Percentiles rank a stretch among this genome's conserved stretches.
Conservation (phyloP, 305 asterid species). For the Petunia hybrid region DNA sequence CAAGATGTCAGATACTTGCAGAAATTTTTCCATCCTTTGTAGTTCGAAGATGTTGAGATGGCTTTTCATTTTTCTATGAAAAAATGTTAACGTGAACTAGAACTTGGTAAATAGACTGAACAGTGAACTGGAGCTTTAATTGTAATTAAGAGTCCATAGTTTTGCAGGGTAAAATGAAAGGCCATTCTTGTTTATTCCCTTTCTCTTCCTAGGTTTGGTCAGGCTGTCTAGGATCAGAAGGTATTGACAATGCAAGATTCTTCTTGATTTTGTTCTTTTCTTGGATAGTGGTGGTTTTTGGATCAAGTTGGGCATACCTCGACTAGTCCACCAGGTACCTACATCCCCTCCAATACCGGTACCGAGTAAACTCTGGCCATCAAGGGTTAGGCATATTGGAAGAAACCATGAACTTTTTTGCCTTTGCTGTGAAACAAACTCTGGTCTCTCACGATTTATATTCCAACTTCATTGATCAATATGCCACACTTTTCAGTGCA, state of each 20-base stretch:
- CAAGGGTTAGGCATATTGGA: background rate
- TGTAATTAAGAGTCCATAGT: background rate
- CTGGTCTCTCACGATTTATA: no score
- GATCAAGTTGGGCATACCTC: background rate
- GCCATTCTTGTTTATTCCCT: background rate
- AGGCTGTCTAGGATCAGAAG: background rate
- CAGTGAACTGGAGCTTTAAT: background rate
- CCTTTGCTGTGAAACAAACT: background rate
- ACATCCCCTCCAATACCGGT: background rate
- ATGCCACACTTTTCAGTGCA: background rate
- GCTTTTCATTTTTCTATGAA: background rate
- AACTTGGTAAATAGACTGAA: conserved; percentile 20
- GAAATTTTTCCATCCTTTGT: conserved; percentile 5
- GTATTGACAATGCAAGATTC: background rate
- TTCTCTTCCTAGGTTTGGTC: conserved; percentile 14
- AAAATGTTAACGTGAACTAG: background rate
- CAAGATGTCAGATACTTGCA: background rate
- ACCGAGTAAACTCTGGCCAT: background rate
- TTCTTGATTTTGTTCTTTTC: background rate
- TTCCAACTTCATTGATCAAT: background rate
- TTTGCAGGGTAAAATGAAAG: background rate
- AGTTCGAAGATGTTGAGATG: background rate
- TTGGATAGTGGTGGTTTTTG: background rate
- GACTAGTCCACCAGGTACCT: background rate
- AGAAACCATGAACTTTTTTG: background rate